phyloP scores from a whole-genome alignment of 257 asterid genomes.

The Ehretia macrophylla region DNA sequence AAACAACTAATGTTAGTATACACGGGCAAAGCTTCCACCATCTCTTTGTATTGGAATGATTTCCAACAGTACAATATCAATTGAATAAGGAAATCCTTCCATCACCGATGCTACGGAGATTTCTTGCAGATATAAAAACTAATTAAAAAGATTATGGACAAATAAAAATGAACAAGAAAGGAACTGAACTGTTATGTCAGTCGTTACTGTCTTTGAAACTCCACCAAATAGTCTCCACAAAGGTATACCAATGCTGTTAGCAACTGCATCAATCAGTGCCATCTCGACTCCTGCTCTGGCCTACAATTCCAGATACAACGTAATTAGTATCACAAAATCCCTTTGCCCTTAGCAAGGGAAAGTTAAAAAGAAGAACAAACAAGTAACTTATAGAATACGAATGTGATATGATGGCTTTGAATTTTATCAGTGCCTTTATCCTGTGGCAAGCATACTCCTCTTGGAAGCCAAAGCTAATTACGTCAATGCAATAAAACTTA shows the following conservation, averaged over 20 bases:
- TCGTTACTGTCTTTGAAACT: conserved; percentile 60
- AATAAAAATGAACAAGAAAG: conserved; percentile 3
- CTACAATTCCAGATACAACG: conserved; percentile 44
- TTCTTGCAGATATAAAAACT: neutral
- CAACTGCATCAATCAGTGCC: conserved; percentile 92
- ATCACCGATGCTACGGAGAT: no score
- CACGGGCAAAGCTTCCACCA: no score
- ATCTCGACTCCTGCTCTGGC: conserved; percentile 94
- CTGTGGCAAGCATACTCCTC: no score
- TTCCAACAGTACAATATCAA: no score
- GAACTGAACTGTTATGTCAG: conserved; percentile 73
- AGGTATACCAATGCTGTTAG: conserved; percentile 75
- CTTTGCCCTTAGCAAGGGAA: neutral
- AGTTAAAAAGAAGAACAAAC: neutral
- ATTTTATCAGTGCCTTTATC: no score
- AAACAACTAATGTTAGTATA: neutral
- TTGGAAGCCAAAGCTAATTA: no score
- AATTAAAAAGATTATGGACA: neutral
- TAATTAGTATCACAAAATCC: conserved; percentile 17
- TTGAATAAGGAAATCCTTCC: no score
- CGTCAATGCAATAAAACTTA: no score
- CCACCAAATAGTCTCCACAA: conserved; percentile 92
- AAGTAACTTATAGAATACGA: neutral
- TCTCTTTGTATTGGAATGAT: no score
- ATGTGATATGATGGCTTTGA: no score